Evolutionary conservation across 140 eudicot genomes (phyloP).

Genomic region (Senecio squalidus): DNA sequence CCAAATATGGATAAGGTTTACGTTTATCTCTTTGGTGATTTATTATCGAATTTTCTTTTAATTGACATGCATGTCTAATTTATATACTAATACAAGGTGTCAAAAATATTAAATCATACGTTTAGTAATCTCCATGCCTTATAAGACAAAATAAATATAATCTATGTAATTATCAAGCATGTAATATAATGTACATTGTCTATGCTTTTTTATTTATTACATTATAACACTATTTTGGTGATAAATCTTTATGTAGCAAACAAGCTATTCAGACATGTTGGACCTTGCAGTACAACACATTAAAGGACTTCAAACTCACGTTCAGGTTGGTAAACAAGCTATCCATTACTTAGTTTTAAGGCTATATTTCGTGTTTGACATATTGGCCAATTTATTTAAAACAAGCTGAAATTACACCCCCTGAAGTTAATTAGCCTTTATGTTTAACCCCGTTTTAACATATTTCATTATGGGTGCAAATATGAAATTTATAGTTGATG

Average conservation of each 20-base stretch:
- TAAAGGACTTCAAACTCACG: constrained; percentile 72
- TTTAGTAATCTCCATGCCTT: not conserved
- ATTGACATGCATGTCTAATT: not conserved
- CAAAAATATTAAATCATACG: not conserved
- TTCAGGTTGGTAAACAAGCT: constrained; percentile 50
- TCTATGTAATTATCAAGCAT: no score
- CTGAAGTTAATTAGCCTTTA: no score
- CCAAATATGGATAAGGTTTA: constrained; percentile 94
- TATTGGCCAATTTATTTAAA: no score
- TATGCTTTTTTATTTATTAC: no score
- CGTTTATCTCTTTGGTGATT: not conserved
- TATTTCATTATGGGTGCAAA: no score
- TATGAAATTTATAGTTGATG: no score
- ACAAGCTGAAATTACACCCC: no score
- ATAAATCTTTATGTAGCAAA: constrained; percentile 57
- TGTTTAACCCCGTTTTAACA: no score
- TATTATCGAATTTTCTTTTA: not conserved
- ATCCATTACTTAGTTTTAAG: no score
- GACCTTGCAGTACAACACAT: constrained; percentile 92
- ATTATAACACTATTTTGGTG: not conserved
- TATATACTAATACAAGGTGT: not conserved
- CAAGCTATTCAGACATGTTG: constrained; percentile 93
- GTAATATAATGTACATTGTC: no score
- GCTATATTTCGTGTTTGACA: no score
- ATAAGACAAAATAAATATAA: not conserved